Base-by-base conservation (phyloP, 2,329 filamentous ascomycete species). In the Pseudocercospora macadamiae region DNA sequence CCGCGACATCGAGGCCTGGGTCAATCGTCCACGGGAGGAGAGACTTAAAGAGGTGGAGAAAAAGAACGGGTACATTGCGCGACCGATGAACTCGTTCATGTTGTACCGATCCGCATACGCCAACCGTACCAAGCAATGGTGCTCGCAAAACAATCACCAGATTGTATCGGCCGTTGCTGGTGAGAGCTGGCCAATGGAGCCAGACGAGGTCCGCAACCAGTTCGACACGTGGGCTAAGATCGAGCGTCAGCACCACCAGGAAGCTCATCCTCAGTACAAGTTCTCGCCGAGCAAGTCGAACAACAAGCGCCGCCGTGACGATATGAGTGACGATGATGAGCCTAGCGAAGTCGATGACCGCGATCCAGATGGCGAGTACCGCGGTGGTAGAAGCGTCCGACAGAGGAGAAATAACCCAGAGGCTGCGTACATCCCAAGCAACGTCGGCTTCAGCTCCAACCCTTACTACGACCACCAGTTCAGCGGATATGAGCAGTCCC, bases 81-180 rank as follows among this genome's bases (percentile, higher is more conserved):
- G 95, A 26, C 93, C 95, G 2, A 96, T 97, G 89, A 99, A 99
- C 74, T 93, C 91, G 0, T 99, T 97, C 79, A 96, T 99, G 89
- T 81, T 99, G 51, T 99, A 99, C 74, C 89, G 95, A 39, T 96
- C 95, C 65, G 91, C 91, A 5, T 97, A 91, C 71, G 90, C 96
- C 60, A 90, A 95, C 62, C 83, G 92, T 28, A 91, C 90, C 59
- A 96, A 96, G 75, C 81, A 85, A 52, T 90, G 87, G 81, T 90
- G 89, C 67, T 80, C 85, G 12, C 87, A 95, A 68, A 93, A 95
- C 74, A 97, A 97, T 76, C 93, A 99, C 74, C 93, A 99, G 74
- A 80, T 95, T 32, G 89, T 97, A 23, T 97, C 93, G 1, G 86
- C 87, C 45, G 86, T 95, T n/a, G 91, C 91, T 57, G 95, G 93